Percentiles rank a stretch among this genome's conserved stretches.
These are phyloP conservation scores for Leccinum griseonigrum DNA, from an alignment of 1,284 basidiomycete genomes.

Conservation along the genomic window DNA sequence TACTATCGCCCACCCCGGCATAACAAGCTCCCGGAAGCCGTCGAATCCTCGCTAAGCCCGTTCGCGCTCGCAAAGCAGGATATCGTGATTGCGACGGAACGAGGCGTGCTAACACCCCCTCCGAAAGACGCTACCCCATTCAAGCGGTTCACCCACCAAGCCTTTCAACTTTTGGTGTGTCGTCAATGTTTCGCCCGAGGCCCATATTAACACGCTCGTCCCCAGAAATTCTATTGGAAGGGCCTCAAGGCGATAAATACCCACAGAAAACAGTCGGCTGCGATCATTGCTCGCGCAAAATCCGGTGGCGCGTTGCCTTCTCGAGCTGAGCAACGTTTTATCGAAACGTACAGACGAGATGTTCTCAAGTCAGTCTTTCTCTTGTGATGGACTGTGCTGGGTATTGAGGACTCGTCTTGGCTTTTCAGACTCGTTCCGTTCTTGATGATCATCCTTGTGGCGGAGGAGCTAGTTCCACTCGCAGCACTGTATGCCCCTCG, in stretches of 20 bases:
- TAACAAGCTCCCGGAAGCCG: conserved; percentile 20
- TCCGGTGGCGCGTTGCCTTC: conserved; percentile 57
- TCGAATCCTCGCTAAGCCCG: conserved; percentile 27
- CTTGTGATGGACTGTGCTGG: not conserved
- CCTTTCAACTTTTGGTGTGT: conserved; percentile 65
- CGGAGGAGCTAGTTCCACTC: conserved; percentile 83
- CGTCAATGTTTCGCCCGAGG: not conserved
- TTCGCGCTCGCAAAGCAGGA: conserved; percentile 58
- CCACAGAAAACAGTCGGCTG: conserved; percentile 51
- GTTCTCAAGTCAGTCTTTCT: conserved; percentile 52
- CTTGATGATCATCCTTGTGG: conserved; percentile 67
- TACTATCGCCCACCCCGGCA: conserved; percentile 32
- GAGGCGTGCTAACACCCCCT: conserved; percentile 65
- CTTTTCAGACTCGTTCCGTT: conserved; percentile 73
- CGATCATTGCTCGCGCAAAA: conserved; percentile 53
- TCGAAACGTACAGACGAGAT: conserved; percentile 62
- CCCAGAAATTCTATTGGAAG: conserved; percentile 75
- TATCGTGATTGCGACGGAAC: conserved; percentile 58
- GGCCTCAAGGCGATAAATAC: conserved; percentile 69
- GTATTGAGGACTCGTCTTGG: not conserved
- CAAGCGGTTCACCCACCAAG: conserved; percentile 60
- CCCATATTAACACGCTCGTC: conserved; percentile 1
- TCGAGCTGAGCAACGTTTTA: conserved; percentile 64
- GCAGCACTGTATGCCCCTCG: conserved; percentile 84
- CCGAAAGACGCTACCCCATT: conserved; percentile 58